Conservation (phyloP, 2,329 filamentous ascomycete species). For the Tolypocladium inflatum region DNA sequence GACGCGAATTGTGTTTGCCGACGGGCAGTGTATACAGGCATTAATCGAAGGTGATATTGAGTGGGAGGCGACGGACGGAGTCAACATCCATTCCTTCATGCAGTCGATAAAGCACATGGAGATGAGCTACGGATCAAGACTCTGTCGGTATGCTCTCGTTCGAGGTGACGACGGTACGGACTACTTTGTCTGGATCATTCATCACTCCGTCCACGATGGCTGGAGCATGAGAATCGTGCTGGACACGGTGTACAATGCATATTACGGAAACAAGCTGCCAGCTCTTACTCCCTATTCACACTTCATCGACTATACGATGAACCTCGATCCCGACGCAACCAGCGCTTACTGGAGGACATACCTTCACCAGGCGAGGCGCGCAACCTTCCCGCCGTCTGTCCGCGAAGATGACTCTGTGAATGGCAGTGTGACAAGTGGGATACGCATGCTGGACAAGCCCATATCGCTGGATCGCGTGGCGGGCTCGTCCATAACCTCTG, state of each 20-base stretch:
- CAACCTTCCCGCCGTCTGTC: constrained; percentile 2
- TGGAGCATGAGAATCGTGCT: background rate
- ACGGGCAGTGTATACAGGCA: background rate
- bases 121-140: background rate
- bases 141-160: background rate
- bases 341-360: constrained; percentile 2
- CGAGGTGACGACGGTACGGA: background rate
- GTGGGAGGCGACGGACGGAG: background rate
- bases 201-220: constrained; percentile 13
- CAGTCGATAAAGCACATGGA: background rate
- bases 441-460: background rate
- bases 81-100: background rate
- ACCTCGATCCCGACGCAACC: background rate
- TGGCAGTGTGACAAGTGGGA: background rate
- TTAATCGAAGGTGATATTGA: background rate
- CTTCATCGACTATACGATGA: background rate
- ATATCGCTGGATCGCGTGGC: background rate
- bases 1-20: background rate
- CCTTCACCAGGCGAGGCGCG: constrained; percentile 1
- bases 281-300: constrained; percentile 1
- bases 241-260: background rate
- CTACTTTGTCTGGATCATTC: constrained; percentile 8
- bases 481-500: background rate
- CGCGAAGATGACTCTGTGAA: background rate
- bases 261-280: background rate